These are phyloP conservation scores for Globisporangium recalcitrans DNA, from an alignment of 352 stramenopile genomes.

Conservation along the genomic window DNA sequence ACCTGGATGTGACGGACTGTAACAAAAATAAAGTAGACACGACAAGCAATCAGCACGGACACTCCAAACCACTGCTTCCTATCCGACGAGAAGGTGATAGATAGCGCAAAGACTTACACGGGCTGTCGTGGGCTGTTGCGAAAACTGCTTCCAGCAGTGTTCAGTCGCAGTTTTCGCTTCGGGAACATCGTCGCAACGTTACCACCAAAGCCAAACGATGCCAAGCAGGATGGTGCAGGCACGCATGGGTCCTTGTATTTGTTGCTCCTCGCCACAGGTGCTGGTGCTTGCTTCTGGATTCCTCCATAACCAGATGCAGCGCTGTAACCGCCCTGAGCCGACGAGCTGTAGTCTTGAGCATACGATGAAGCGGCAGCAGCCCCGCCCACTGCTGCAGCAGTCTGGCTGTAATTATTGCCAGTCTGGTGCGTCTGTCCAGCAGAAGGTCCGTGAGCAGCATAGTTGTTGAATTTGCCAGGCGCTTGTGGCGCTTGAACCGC, in stretches of 20 bases:
- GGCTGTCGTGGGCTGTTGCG: conserved; percentile 58
- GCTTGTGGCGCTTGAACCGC: not conserved
- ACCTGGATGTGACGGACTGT: conserved; percentile 40
- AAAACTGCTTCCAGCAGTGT: conserved; percentile 45
- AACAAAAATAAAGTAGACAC: not conserved
- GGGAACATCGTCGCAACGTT: conserved; percentile 89
- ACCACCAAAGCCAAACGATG: conserved; percentile 83
- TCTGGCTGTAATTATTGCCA: not conserved
- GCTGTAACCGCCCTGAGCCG: conserved; percentile 14
- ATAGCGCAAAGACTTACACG: conserved; percentile 33
- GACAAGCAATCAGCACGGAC: conserved; percentile 1
- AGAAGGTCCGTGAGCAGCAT: not conserved
- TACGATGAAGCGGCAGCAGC: not conserved
- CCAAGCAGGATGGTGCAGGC: conserved; percentile 64
- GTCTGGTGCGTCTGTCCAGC: not conserved
- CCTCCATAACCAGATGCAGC: conserved; percentile 1
- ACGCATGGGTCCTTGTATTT: conserved; percentile 84
- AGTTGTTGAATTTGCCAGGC: conserved; percentile 1
- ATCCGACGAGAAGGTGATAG: not conserved
- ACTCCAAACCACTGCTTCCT: not conserved
- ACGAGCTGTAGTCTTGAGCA: conserved; percentile 1
- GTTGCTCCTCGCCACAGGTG: conserved; percentile 38
- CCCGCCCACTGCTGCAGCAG: not conserved
- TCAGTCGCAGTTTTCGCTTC: conserved; percentile 77
- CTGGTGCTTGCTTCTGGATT: conserved; percentile 4